Evolutionary conservation across 78 protist genomes (phyloP), one percentile per base, ranked within the genome.

Genomic region (Protostelium mycophagum): DNA sequence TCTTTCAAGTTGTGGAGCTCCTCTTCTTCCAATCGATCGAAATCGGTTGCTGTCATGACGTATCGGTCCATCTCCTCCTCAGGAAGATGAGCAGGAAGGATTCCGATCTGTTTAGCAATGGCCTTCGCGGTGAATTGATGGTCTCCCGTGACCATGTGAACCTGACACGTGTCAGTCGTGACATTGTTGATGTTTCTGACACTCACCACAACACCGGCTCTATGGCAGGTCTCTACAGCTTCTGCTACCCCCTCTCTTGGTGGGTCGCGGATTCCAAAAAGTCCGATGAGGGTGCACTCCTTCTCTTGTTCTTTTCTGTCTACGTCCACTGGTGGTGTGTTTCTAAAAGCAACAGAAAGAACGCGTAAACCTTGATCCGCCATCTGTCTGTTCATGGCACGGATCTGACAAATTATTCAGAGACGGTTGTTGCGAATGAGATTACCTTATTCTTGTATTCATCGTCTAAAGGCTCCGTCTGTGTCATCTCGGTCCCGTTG

Each of bases 211-310:
- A 98, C 91, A 38, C 98, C 95, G 16, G 97, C 98, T 37, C 38
- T 37, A 35, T 91, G 88, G 86, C 96, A 95, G 0, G 34, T 83
- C n/a, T 28, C 86, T 10, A 97, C 86, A 25, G 96, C 96, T 16
- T 37, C 93, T 35, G 88, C 87, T n/a, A 92, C 96, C 39, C 96
- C 88, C 29, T 89, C 95, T 10, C 98, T 92, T 38, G 99, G 99
- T 36, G 99, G 99, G 89, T 99, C 99, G 73, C 96, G 92, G 83
- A 99, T 86, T 23, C 99, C 85, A 9, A 97, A 35, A 28, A 98
- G 36, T 29, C 99, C 99, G 36, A 94, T 90, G 63, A 96, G 73
- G 16, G 73, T 51, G 16, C 73, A 51, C 31, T 51, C 73, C 73
- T 51, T 51, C 73, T 51, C 73, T 51, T 51, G 73, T 51, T 51